These are phyloP conservation scores for Neurospora sp. DNA, from an alignment of 495 filamentous ascomycete species.

Conservation along the genomic window DNA sequence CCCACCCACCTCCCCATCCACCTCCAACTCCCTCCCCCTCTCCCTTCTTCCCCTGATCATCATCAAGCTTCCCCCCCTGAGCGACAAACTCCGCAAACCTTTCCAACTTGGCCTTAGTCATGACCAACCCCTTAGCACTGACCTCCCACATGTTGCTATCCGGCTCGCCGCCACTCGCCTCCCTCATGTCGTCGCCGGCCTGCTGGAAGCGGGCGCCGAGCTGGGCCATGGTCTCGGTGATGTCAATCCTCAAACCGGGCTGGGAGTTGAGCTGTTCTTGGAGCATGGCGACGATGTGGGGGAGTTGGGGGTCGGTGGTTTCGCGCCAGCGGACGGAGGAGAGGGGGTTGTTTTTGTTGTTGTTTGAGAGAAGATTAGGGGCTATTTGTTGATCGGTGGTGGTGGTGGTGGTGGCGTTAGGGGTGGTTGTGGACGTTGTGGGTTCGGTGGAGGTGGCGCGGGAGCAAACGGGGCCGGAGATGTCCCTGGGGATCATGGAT, in stretches of 20 bases:
- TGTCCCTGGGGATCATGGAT: not conserved
- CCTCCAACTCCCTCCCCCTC: not conserved
- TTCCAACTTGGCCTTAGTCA: constrained; percentile 20
- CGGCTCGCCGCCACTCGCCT: not conserved
- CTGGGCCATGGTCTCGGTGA: constrained; percentile 13
- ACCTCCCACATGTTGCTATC: constrained; percentile 21
- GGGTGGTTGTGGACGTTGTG: not conserved
- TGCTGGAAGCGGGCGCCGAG: constrained; percentile 21
- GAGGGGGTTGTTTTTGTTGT: not conserved
- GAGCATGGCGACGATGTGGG: constrained; percentile 15
- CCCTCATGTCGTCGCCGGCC: constrained; percentile 8
- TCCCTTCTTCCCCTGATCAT: not conserved
- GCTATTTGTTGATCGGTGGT: not conserved
- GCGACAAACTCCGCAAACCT: constrained; percentile 22
- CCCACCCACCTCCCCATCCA: too few relatives aligned
- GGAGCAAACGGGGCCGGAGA: not conserved
- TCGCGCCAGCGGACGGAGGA: constrained; percentile 3
- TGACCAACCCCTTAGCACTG: constrained; percentile 18
- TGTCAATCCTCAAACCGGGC: constrained; percentile 20
- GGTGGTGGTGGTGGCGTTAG: not conserved
- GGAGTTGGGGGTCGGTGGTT: constrained; percentile 14
- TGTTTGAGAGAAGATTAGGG: not conserved
- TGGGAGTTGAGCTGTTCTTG: constrained; percentile 16
- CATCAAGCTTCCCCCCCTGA: not conserved
- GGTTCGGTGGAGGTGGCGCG: not conserved